phyloP scores from a whole-genome alignment of 2,329 filamentous ascomycete genomes.

The Akanthomyces uredinophilus region DNA sequence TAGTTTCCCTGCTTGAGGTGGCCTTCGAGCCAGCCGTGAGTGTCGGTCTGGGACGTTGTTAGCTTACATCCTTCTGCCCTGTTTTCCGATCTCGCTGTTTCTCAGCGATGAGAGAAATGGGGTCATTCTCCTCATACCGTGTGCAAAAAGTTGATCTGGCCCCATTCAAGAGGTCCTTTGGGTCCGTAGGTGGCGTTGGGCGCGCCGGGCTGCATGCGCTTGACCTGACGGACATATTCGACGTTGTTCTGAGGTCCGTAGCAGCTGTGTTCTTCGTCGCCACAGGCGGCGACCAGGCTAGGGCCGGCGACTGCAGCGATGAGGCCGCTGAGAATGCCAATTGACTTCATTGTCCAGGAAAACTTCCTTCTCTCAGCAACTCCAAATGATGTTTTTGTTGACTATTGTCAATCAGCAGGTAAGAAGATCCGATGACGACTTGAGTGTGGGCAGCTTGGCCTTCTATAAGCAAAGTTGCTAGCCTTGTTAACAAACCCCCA shows the following conservation, averaged over 20 bases:
- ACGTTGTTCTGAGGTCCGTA: conserved; percentile 37
- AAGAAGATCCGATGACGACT: background rate
- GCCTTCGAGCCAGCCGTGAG: conserved; percentile 56
- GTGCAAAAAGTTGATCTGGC: conserved; percentile 57
- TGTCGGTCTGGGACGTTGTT: conserved; percentile 41
- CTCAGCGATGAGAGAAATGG: background rate
- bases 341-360: conserved; percentile 7
- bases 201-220: conserved; percentile 44
- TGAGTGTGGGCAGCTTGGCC: background rate
- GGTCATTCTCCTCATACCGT: conserved; percentile 31
- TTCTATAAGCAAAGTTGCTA: background rate
- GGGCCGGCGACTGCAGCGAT: conserved; percentile 11
- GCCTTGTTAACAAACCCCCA: background rate
- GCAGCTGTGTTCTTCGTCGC: conserved; percentile 27
- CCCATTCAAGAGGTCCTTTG: conserved; percentile 50
- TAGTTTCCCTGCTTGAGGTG: conserved; percentile 59
- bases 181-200: conserved; percentile 38
- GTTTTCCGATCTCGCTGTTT: too few species aligned
- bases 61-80: background rate
- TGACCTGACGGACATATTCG: conserved; percentile 42
- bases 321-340: conserved; percentile 6
- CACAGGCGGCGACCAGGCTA: conserved; percentile 30
- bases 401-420: background rate
- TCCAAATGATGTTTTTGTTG: background rate
- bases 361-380: background rate